Conservation (phyloP, 805 yeast species). For the Lipomyces yamanashiensis region DNA sequence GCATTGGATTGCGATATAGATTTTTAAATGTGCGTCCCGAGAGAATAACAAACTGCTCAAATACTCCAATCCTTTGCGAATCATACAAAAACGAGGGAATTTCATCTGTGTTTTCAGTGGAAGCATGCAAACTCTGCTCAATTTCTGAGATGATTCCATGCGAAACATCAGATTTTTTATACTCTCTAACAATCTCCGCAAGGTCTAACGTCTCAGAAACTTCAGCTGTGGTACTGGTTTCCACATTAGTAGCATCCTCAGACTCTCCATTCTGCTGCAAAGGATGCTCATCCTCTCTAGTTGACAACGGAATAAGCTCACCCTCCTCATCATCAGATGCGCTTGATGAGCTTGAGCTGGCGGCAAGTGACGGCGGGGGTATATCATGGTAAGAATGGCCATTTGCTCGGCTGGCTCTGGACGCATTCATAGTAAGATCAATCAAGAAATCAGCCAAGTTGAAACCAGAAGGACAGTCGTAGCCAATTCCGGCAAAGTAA, state of each 20-base stretch:
- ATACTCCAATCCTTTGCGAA: slow-evolving; percentile 59
- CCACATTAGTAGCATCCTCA: neutral
- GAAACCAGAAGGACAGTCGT: slow-evolving; percentile 83
- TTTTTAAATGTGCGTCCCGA: slow-evolving; percentile 90
- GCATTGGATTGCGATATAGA: slow-evolving; percentile 86
- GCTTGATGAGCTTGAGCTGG: slow-evolving; percentile 4
- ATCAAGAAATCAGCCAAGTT: slow-evolving; percentile 86
- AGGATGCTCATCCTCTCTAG: slow-evolving; percentile 17
- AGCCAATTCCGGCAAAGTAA: slow-evolving; percentile 76
- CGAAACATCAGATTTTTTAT: slow-evolving; percentile 39
- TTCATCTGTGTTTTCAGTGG: slow-evolving; percentile 21
- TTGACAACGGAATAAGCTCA: slow-evolving; percentile 24
- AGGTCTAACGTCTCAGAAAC: slow-evolving; percentile 27
- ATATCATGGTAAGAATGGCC: slow-evolving; percentile 15
- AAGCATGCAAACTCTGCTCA: slow-evolving; percentile 35
- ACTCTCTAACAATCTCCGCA: slow-evolving; percentile 43
- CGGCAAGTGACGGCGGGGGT: neutral
- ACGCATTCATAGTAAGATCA: slow-evolving; percentile 78
- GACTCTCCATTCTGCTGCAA: slow-evolving; percentile 10
- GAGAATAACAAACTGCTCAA: slow-evolving; percentile 70
- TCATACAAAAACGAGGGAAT: slow-evolving; percentile 24
- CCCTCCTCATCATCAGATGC: slow-evolving; percentile 12
- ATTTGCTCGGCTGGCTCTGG: slow-evolving; percentile 14
- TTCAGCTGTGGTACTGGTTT: neutral
- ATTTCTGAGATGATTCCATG: slow-evolving; percentile 38